Evolutionary conservation across 371 early-diverging fungal genomes (phyloP), one percentile per base, ranked within the genome.

Genomic region (Umbelopsis sp.): DNA sequence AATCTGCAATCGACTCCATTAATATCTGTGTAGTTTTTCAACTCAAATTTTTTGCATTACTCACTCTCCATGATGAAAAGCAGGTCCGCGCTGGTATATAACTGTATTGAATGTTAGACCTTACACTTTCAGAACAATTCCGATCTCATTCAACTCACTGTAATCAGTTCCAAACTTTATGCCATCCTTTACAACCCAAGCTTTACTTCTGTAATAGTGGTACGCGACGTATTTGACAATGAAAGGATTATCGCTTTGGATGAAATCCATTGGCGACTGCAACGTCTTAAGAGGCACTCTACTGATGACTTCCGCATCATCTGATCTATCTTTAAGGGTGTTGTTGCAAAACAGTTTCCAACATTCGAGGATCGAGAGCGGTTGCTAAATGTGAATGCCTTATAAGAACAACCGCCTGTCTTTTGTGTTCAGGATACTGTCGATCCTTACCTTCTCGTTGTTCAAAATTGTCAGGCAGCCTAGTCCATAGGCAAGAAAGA

Each of bases 121-220:
- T 37, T 32, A 63, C 32, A 46, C n/a, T 37, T 22, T 53, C 38
- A 29, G 18, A 25, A 18, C n/a, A 5, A 4, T 3, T 0, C 20
- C 44, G 64, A 50, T 71, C 65, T 5, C 66, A 70, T 65, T 44
- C 57, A 65, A 72, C 68, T 75, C 75, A 84, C 91, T 78, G 74
- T 87, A 94, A 74, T 96, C 94, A 5, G 90, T 81, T 18, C 94
- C 96, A 80, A 92, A 96, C 72, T 94, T 94, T 37, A 89, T 66
- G 0, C 96, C 96, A 71, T 86, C 83, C 76, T 87, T 86, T 18
- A 93, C 93, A 6, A 92, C 87, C 96, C 96, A 96, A 1, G 94
- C 93, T 9, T 82, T 77, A 48, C 90, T 87, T 18, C 95, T 81
- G 72, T 89, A 96, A 72, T 93, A 85, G 69, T 92, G 94, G 73